Evolutionary conservation across 441 rosid genomes (phyloP), one percentile per base, ranked within the genome.

Genomic region (Aquilaria agallochum): DNA sequence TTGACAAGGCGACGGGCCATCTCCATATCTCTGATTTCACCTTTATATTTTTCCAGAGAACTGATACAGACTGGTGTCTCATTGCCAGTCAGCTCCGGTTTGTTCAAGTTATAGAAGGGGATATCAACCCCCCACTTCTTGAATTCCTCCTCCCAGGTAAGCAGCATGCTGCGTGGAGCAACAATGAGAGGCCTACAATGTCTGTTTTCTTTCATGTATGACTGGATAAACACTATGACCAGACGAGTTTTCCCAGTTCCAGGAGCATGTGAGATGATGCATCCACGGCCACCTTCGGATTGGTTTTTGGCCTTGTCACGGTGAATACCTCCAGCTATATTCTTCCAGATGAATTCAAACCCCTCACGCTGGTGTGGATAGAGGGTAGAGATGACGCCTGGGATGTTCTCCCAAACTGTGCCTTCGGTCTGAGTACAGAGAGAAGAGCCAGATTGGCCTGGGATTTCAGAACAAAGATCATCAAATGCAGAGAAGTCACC

Each of bases 181-280:
- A 88, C 70, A 55, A 88, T 85, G 15, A 88, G 70, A 0, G 96
- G 91, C 68, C 67, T 77, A 68, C 89, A 84, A 2, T 64, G 48
- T 13, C 85, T 88, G 59, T 72, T 78, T 60, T 72, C 55, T 61
- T 77, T 64, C 66, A 88, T 48, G 71, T 74, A 86, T 11, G 91
- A 63, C 78, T 83, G 87, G 49, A 90, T 75, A 68, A 90, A 90
- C 20, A 78, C 75, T 10, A 90, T 77, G 58, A 91, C 66, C 61
- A 74, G 51, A 13, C 92, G 92, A 54, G 97, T 81, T 69, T 91
- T 91, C 46, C 94, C 96, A 0, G 96, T 88, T 50, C 97, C 96
- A 2, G 94, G 94, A 59, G 96, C 94, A 46, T 91, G 97, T 4
- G 96, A 88, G 65, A 91, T 85, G 40, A 91, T 79, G 68, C 97